phyloP scores from a whole-genome alignment of 2,329 filamentous ascomycete species.

The Clonostachys sp. region DNA sequence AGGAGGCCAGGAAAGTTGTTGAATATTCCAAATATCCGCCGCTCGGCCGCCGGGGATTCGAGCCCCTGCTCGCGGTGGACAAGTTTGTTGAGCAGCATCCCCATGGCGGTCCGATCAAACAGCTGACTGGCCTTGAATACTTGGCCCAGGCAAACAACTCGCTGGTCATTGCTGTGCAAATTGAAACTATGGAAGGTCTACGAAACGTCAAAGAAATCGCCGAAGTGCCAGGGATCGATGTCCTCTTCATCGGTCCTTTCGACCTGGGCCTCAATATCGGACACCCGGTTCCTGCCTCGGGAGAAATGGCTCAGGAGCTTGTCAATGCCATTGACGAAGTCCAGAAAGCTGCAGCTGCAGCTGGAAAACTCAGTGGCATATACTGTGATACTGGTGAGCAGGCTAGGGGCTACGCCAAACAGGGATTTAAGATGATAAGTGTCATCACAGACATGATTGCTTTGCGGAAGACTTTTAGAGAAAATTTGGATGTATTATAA shows the following conservation, averaged over 20 bases:
- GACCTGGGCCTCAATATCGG: constrained; percentile 57
- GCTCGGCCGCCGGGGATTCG: constrained; percentile 40
- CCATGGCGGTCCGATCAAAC: constrained; percentile 26
- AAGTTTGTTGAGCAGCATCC: constrained; percentile 19
- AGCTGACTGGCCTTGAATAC: constrained; percentile 34
- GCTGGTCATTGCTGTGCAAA: constrained; percentile 62
- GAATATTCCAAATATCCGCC: constrained; percentile 43
- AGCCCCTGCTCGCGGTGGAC: constrained; percentile 38
- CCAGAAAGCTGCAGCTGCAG: constrained; percentile 49
- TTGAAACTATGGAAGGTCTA: constrained; percentile 61
- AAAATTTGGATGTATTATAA: no score
- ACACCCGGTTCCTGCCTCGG: constrained; percentile 9
- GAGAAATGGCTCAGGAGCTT: constrained; percentile 53
- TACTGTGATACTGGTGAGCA: constrained; percentile 53
- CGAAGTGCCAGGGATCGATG: constrained; percentile 53
- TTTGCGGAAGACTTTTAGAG: constrained; percentile 13
- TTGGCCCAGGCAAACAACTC: constrained; percentile 42
- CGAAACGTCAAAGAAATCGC: constrained; percentile 58
- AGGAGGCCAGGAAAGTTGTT: constrained; percentile 39
- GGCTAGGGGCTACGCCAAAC: constrained; percentile 46
- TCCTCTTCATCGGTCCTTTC: constrained; percentile 62
- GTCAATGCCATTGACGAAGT: constrained; percentile 54
- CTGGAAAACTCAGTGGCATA: constrained; percentile 64
- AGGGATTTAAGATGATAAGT: constrained; percentile 59
- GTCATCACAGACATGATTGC: constrained; percentile 50